phyloP scores from a whole-genome alignment of 78 protist species.

The Chrysochromulina tobinii region DNA sequence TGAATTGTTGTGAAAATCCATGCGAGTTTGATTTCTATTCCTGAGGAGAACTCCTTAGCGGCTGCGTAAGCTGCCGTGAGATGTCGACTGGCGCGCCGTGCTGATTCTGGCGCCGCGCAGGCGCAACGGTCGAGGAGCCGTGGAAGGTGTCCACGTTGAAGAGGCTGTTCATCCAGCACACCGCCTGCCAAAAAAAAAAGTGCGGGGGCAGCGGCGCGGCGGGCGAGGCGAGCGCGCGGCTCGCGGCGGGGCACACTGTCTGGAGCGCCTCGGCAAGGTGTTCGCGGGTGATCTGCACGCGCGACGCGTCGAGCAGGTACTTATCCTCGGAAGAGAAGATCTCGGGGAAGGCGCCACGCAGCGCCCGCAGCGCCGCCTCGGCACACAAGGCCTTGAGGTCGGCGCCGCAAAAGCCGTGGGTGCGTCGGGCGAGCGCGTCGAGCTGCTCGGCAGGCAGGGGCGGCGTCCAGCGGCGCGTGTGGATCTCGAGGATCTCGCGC shows the following conservation, averaged over 20 bases:
- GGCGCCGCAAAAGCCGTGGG: constrained; percentile 90
- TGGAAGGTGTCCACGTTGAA: no score
- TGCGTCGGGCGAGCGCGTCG: constrained; percentile 28
- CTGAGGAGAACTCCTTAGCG: no score
- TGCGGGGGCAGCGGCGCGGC: not conserved
- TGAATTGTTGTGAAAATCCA: no score
- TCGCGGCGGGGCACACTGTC: not conserved
- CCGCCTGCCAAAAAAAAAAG: not conserved
- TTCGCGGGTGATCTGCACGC: not conserved
- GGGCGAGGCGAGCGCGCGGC: not conserved
- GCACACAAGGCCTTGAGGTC: constrained; percentile 87
- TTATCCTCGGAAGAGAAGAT: constrained; percentile 62
- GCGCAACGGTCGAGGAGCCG: no score
- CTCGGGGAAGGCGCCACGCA: constrained; percentile 78
- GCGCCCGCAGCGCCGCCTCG: constrained; percentile 83
- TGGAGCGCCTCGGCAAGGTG: not conserved
- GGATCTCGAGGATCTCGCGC: constrained; percentile 59
- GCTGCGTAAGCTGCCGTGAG: no score
- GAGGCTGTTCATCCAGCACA: no score
- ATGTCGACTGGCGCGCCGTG: no score
- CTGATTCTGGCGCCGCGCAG: no score
- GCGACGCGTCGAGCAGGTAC: constrained; percentile 39
- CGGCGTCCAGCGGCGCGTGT: constrained; percentile 67
- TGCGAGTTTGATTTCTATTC: no score
- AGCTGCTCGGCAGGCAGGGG: constrained; percentile 45